Conservation (phyloP, 1,284 basidiomycete genomes). For the Pascua sp. region DNA sequence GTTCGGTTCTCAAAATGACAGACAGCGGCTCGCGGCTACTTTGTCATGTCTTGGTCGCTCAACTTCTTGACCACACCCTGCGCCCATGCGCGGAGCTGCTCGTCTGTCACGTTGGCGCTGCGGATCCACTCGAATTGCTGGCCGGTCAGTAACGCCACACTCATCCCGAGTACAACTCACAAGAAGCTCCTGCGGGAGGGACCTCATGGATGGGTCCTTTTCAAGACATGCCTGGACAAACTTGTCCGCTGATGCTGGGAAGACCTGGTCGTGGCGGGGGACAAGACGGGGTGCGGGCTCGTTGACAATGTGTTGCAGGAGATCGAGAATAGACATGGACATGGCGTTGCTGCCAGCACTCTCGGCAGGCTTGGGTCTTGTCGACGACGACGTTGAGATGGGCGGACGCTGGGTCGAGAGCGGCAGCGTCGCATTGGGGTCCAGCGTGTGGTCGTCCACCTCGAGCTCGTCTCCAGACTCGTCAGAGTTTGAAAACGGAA, state of each 20-base stretch:
- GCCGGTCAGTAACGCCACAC: background rate
- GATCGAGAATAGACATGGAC: constrained; percentile 95
- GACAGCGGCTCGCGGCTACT: too few species aligned
- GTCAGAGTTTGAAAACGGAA: constrained; percentile 79
- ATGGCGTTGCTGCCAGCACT: constrained; percentile 54
- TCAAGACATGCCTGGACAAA: constrained; percentile 79
- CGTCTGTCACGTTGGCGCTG: constrained; percentile 31
- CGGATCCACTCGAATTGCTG: constrained; percentile 42
- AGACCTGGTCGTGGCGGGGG: constrained; percentile 37
- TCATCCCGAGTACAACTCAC: constrained; percentile 40
- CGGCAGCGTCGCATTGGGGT: constrained; percentile 45
- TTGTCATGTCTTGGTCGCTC: background rate
- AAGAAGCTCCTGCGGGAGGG: constrained; percentile 75
- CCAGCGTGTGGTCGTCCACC: constrained; percentile 50
- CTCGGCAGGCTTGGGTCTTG: too few species aligned
- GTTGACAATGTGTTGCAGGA: constrained; percentile 96
- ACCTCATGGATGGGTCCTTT: constrained; percentile 73
- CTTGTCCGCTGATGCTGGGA: constrained; percentile 64
- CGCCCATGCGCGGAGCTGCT: constrained; percentile 36
- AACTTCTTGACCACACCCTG: constrained; percentile 8
- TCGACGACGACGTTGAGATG: constrained; percentile 4
- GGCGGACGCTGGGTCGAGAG: constrained; percentile 33
- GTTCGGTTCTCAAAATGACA: too few species aligned
- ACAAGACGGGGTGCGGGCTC: constrained; percentile 83
- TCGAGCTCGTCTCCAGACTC: constrained; percentile 62